Evolutionary conservation across 2,329 filamentous ascomycete species (phyloP).

Genomic region (Macrophomina phaseolina): DNA sequence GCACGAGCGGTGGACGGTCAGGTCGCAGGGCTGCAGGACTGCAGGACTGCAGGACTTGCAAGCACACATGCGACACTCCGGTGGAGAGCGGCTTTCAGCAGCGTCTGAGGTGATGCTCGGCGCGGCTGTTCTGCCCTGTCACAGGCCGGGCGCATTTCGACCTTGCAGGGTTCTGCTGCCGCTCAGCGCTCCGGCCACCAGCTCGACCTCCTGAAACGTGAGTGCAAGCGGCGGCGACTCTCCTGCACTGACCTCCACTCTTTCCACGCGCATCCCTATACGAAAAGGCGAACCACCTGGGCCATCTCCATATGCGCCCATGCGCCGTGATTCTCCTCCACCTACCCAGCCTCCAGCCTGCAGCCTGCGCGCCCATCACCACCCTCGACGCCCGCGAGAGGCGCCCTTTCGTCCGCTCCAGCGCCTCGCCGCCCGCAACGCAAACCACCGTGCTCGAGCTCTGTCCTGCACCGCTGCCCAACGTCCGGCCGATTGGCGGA

Average conservation of each 20-base stretch:
- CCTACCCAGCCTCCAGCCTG: neutral
- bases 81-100: neutral
- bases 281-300: slow-evolving; percentile 21
- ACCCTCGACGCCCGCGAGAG: neutral
- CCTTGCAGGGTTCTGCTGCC: slow-evolving; percentile 15
- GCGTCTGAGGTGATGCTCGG: neutral
- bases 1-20: neutral
- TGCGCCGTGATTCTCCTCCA: slow-evolving; percentile 12
- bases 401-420: slow-evolving; percentile 15
- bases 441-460: slow-evolving; percentile 23
- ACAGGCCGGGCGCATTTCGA: slow-evolving; percentile 11
- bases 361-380: slow-evolving; percentile 12
- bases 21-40: neutral
- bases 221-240: slow-evolving; percentile 19
- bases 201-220: slow-evolving; percentile 26
- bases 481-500: slow-evolving; percentile 16
- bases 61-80: slow-evolving; percentile 1
- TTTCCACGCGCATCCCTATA: slow-evolving; percentile 21
- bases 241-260: slow-evolving; percentile 25
- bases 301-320: slow-evolving; percentile 21
- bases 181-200: slow-evolving; percentile 6
- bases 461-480: slow-evolving; percentile 12
- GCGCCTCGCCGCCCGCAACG: slow-evolving; percentile 9
- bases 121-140: neutral
- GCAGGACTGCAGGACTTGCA: neutral